Evolutionary conservation across 2,329 filamentous ascomycete species (phyloP).

Genomic region (Biscogniauxia mediterranea): DNA sequence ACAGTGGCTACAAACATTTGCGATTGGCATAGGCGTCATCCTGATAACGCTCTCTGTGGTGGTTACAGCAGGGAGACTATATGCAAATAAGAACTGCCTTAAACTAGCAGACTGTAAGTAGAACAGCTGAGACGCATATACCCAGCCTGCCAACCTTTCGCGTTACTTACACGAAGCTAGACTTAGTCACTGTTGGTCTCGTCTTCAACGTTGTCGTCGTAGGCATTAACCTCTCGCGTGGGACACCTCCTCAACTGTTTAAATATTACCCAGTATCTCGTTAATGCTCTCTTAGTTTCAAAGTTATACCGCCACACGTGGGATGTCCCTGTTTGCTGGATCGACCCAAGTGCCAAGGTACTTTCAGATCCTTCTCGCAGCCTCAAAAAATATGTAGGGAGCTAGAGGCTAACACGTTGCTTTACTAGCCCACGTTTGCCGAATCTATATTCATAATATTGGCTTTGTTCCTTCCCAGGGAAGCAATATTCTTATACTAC

Average conservation of each 20-base stretch:
- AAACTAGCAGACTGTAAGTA: slow-evolving; percentile 7
- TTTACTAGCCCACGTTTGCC: slow-evolving; percentile 10
- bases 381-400: too few species aligned
- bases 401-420: slow-evolving; percentile 1
- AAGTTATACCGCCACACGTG: slow-evolving; percentile 13
- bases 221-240: slow-evolving; percentile 2
- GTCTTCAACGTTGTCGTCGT: not conserved
- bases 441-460: slow-evolving; percentile 9
- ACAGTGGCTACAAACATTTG: not conserved
- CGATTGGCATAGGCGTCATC: slow-evolving; percentile 2
- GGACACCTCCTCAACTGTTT: not conserved
- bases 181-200: not conserved
- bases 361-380: too few species aligned
- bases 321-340: slow-evolving; percentile 15
- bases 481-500: slow-evolving; percentile 19
- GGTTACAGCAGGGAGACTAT: slow-evolving; percentile 4
- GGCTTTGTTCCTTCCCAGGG: slow-evolving; percentile 19
- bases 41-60: not conserved
- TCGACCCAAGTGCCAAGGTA: too few species aligned
- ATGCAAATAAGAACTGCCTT: slow-evolving; percentile 2
- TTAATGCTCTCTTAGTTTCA: not conserved
- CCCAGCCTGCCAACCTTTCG: too few species aligned
- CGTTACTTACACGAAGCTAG: not conserved
- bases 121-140: not conserved
- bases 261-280: not conserved